phyloP scores from a whole-genome alignment of 352 stramenopile species.

The Phytophthora cryptogea region DNA sequence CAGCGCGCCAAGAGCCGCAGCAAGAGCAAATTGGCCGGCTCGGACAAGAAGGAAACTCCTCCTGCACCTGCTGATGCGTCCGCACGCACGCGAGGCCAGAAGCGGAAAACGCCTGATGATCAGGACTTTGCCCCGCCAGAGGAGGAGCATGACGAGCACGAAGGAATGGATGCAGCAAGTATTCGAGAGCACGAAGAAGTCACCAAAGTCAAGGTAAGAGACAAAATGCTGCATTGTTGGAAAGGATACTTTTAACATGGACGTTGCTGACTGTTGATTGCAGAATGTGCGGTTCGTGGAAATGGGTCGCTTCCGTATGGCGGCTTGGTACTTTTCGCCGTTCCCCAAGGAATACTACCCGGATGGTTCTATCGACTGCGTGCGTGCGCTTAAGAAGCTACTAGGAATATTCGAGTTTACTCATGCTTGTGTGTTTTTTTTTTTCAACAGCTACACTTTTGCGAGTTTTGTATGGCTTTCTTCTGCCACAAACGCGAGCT shows the following conservation, averaged over 20 bases:
- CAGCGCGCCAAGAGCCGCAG: slow-evolving; percentile 56
- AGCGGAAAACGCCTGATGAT: slow-evolving; percentile 71
- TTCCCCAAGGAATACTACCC: slow-evolving; percentile 96
- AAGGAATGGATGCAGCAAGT: slow-evolving; percentile 97
- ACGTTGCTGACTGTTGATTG: slow-evolving; percentile 19
- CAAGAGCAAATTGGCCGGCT: slow-evolving; percentile 26
- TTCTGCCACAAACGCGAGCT: slow-evolving; percentile 82
- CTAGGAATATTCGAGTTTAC: background rate
- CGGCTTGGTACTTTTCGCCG: slow-evolving; percentile 97
- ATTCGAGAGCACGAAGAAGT: slow-evolving; percentile 98
- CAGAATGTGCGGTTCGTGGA: slow-evolving; percentile 97
- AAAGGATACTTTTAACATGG: background rate
- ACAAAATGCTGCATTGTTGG: background rate
- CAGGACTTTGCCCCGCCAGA: slow-evolving; percentile 84
- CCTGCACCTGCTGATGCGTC: slow-evolving; percentile 30
- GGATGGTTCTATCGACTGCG: slow-evolving; percentile 82
- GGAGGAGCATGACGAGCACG: slow-evolving; percentile 96
- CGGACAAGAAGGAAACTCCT: slow-evolving; percentile 16
- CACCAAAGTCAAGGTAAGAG: slow-evolving; percentile 92
- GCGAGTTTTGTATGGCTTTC: slow-evolving; percentile 90
- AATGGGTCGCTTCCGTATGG: slow-evolving; percentile 93
- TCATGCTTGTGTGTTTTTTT: slow-evolving; percentile 4
- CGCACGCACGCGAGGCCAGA: slow-evolving; percentile 67
- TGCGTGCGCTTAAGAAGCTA: slow-evolving; percentile 31
- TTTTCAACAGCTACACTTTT: slow-evolving; percentile 81